Base-by-base conservation (phyloP, 2,329 filamentous ascomycete species). In the Colletotrichum noveboracense region DNA sequence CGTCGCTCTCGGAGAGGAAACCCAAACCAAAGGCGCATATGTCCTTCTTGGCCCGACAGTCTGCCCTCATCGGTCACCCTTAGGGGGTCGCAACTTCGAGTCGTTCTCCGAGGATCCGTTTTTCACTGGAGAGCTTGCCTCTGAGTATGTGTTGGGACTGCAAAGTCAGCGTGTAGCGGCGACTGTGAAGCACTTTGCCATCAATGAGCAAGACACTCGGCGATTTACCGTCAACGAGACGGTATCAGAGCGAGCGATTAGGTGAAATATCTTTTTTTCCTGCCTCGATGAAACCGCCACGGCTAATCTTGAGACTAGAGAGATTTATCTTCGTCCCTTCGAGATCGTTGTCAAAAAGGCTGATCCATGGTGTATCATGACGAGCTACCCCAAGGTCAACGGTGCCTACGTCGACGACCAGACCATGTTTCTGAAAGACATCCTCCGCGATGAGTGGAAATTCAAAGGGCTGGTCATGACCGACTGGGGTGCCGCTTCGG, bases 81-180 rank as follows among this genome's bases (percentile, higher is more conserved):
- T 93, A 0, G 91, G 91, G 28, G 92, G 91, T 4, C 88, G 91
- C 69, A 91, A 91, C 64, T 93, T 93, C 76, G 92, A 94, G 80
- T 91, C 91, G 0, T 93, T 91, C 79, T 90, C 90, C 2, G 92
- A 93, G 79, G 84, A 86, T 64, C 84, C 84, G 24, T 78, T 84
- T 21, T 74, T 86, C 3, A 80, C 86, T 0, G 88, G 88, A 10
- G 83, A 85, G n/a, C 82, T 88, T 52, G 84, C 87, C 2, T 61
- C 62, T 28, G 72, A 64, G 6, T 65, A 75, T 16, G 61, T 75
- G 9, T 16, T 55, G 58, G 87, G 87, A 3, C 80, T 88, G 6
- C 72, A 75, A 62, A 52, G 55, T 21, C 26, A 52, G 26, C 55
- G 71, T 5, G 55, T 75, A 7, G 48, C 36, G 18, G 72, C 72